Percentiles rank a stretch among this genome's conserved stretches.
Conservation (phyloP, 1,284 basidiomycete genomes). For the Apiotrichum siamense region DNA sequence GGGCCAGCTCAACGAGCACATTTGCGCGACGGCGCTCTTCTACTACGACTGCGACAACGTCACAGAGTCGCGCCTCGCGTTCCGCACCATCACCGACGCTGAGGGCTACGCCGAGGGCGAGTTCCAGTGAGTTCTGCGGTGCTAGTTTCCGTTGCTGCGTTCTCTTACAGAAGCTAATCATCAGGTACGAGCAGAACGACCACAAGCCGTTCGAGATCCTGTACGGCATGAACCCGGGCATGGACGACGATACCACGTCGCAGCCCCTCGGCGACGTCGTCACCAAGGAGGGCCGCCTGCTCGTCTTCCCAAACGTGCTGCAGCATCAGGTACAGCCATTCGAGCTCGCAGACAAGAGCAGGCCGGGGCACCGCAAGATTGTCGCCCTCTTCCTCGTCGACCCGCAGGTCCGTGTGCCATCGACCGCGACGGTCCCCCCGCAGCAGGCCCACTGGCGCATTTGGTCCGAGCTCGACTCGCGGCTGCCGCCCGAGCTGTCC, state of each 20-base stretch:
- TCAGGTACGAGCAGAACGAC: conserved; percentile 9
- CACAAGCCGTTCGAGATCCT: conserved; percentile 1
- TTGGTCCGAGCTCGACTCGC: not conserved
- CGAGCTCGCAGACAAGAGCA: conserved; percentile 2
- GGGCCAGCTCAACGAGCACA: conserved; percentile 4
- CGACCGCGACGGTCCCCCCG: conserved; percentile 12
- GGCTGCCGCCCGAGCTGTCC: conserved; percentile 9
- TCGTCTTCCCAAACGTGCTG: conserved; percentile 6
- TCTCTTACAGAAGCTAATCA: too few relatives aligned
- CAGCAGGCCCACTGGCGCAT: conserved; percentile 13
- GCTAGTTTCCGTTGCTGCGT: too few relatives aligned
- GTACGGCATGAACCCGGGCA: not conserved
- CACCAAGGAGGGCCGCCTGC: not conserved
- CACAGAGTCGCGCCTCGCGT: not conserved
- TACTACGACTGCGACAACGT: conserved; percentile 6
- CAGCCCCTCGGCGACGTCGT: conserved; percentile 1
- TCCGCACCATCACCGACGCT: not conserved
- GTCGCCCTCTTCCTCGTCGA: conserved; percentile 19
- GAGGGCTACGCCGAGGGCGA: not conserved
- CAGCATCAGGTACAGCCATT: conserved; percentile 1
- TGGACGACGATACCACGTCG: not conserved
- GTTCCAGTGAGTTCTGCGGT: not conserved
- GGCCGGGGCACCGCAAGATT: conserved; percentile 16
- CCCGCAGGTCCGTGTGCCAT: conserved; percentile 4
- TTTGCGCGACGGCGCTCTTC: conserved; percentile 2